These are phyloP conservation scores for Poa annua DNA, from an alignment of 176 grass and related monocot species.

Conservation along the genomic window DNA sequence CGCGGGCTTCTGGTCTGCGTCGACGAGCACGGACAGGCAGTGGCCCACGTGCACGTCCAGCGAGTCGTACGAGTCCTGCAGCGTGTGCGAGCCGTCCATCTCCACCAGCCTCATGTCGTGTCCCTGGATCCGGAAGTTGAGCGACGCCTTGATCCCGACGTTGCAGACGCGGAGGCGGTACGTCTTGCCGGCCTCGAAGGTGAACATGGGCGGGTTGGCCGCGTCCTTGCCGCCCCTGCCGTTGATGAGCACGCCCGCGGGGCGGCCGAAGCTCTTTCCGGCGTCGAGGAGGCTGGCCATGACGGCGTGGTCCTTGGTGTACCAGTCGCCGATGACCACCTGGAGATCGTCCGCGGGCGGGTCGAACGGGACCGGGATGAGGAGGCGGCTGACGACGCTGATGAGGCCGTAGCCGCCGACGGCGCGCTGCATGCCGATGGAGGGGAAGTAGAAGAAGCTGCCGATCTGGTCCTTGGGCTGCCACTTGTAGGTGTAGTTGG, in stretches of 20 bases:
- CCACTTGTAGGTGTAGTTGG: slow-evolving; percentile 81
- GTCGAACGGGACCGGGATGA: slow-evolving; percentile 76
- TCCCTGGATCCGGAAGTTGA: slow-evolving; percentile 88
- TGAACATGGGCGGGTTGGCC: slow-evolving; percentile 45
- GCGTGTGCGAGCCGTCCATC: slow-evolving; percentile 68
- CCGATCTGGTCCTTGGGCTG: slow-evolving; percentile 97
- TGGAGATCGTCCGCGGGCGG: slow-evolving; percentile 55
- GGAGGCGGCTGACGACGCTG: slow-evolving; percentile 70
- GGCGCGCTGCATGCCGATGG: slow-evolving; percentile 68
- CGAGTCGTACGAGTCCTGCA: slow-evolving; percentile 62
- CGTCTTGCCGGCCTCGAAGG: slow-evolving; percentile 61
- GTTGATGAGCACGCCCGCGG: slow-evolving; percentile 62
- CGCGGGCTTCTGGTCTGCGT: slow-evolving; percentile 61
- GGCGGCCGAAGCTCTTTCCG: slow-evolving; percentile 52
- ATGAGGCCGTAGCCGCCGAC: slow-evolving; percentile 71
- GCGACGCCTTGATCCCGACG: slow-evolving; percentile 60
- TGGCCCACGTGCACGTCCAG: slow-evolving; percentile 72
- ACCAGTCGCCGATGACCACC: slow-evolving; percentile 81
- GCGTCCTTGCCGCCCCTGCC: slow-evolving; percentile 44
- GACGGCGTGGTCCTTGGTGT: slow-evolving; percentile 61
- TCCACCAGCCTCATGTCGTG: slow-evolving; percentile 72
- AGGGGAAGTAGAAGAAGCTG: slow-evolving; percentile 93
- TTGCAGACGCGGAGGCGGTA: slow-evolving; percentile 78
- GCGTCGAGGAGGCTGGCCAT: slow-evolving; percentile 47
- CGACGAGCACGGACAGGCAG: slow-evolving; percentile 67